Base-by-base conservation (phyloP, 2,329 filamentous ascomycete genomes). In the Geosmithia putterillii region DNA sequence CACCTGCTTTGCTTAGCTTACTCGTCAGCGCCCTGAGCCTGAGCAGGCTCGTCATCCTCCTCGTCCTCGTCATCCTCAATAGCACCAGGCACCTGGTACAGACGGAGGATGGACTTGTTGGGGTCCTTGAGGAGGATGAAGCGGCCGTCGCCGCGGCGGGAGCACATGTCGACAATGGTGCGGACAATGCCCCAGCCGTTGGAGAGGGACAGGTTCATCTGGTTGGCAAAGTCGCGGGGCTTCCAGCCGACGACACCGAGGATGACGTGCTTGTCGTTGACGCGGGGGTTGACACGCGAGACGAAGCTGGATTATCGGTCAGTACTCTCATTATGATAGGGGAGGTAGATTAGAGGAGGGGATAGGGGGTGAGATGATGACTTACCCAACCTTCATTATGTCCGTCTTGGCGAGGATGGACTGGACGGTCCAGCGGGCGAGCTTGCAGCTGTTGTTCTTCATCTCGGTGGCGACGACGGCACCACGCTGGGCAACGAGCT, bases 391-490 rank as follows among this genome's bases (percentile, higher is more conserved):
- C 74, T 96, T 98, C 88, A 98, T 95, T 52, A 88, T 74, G 61
- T 98, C 92, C n/a, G 92, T 89, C 69, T 89, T 89, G 62, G 90
- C 89, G 46, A 98, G 79, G 58, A 98, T 95, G 59, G 84, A 86
- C 73, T 98, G 92, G 38, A 90, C 87, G 25, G 92, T 95, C 92
- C 92, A 98, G 62, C 92, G 76, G 46, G 92, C 92, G 49, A 98
- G 81, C 74, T 98, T 98, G 83, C 87, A 94, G 60, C 81, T 88
- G 78, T 98, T 98, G 79, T 98, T 98, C 86, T 98, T 98, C 92
- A 98, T 98, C 73, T 98, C 92, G 12, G 92, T 98, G 18, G 92
- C 92, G 21, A 98, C 85, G 38, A 98, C 90, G 45, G 92, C 92
- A 79, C 92, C 92, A 57, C 92, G 84, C 71, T 95, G 89, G 55